Evolutionary conservation across 768 basidiomycete genomes (phyloP), one percentile per base, ranked within the genome.

Genomic region (Neoboletus brunneissimus): DNA sequence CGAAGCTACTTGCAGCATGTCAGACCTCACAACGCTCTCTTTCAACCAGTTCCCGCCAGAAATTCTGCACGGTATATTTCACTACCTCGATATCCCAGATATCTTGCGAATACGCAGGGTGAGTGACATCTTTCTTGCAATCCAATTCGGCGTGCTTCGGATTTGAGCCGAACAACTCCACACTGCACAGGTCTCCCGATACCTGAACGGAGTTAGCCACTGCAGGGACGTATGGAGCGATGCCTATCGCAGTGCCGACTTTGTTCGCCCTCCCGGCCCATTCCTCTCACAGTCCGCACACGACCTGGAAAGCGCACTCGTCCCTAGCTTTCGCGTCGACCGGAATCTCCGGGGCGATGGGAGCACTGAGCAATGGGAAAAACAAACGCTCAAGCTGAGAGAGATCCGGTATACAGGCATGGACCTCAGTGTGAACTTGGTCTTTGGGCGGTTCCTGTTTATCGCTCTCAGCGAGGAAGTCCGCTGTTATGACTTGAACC

Each of bases 241-340:
- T 5, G 51, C 49, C n/a, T 65, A 65, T 55, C 54, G 63, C 38
- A 49, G 23, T 0, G 48, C 55, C 41, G n/a, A 47, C 5, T 55
- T 66, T 13, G 23, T 66, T 49, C 48, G 48, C 22, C 64, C 56
- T 25, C 61, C 66, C 1, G 66, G 66, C 0, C 67, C 64, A 13
- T 57, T 58, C 15, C 51, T 23, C 34, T 58, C 47, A 1, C 64
- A 66, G 22, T 53, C 57, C 5, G 51, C 56, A 7, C 34, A 16
- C 27, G 61, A 61, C 27, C 45, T 67, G 11, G 66, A 67, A 55
- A 34, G 45, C 1, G 42, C 31, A 1, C 55, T 68, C 18, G 47
- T 62, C n/a, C 16, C 53, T 3, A 55, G 61, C 27, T 58, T 41
- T 20, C 62, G 57, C 13, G 29, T 56, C n/a, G 29, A 55, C 1